phyloP scores from a whole-genome alignment of 768 basidiomycete species.

The Tricholoma matsutake region DNA sequence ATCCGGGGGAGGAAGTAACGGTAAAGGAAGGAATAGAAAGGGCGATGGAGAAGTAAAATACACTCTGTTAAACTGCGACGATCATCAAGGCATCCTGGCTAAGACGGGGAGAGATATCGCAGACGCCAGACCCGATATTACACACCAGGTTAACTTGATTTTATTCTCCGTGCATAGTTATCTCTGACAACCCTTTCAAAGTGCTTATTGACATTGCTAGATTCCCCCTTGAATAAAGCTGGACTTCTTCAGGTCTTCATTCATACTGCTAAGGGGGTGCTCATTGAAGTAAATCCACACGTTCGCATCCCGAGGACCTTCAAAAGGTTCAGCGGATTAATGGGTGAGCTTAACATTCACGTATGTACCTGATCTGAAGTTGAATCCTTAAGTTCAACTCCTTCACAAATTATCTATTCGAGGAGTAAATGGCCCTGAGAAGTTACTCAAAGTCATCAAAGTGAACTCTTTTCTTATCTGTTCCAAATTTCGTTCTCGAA shows the following conservation, averaged over 20 bases:
- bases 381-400: conserved; percentile 71
- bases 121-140: conserved; percentile 98
- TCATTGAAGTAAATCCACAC: conserved; percentile 98
- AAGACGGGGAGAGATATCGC: conserved; percentile 98
- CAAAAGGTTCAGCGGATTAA: conserved; percentile 96
- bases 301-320: conserved; percentile 98
- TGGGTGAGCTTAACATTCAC: conserved; percentile 60
- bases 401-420: conserved; percentile 94
- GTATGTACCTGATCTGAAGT: neutral
- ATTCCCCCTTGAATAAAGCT: conserved; percentile 97
- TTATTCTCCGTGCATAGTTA: conserved; percentile 7
- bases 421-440: conserved; percentile 95
- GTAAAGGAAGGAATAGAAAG: conserved; percentile 50
- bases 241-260: conserved; percentile 97
- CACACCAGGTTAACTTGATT: conserved; percentile 78
- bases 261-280: conserved; percentile 91
- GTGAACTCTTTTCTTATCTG: conserved; percentile 35
- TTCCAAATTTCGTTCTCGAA: neutral
- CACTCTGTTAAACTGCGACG: conserved; percentile 95
- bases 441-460: conserved; percentile 95
- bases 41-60: conserved; percentile 88
- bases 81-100: conserved; percentile 97
- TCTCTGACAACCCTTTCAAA: conserved; percentile 28
- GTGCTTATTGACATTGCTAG: conserved; percentile 94
- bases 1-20: conserved; percentile 57